These are phyloP conservation scores for Stipa capillata DNA, from an alignment of 176 grass and related monocot genomes.

Conservation along the genomic window DNA sequence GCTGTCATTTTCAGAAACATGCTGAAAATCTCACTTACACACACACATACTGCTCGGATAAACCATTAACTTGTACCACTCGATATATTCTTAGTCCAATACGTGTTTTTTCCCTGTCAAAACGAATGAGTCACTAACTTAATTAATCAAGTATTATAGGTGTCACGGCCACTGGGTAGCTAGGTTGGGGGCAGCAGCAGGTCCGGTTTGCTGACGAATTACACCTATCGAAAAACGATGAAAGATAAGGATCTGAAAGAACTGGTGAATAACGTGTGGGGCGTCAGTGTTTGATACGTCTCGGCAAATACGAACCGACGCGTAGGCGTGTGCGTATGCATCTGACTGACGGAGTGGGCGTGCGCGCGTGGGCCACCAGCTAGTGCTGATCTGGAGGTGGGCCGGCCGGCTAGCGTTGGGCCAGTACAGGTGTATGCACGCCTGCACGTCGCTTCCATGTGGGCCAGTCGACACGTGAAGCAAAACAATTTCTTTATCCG, in stretches of 20 bases:
- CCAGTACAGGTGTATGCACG: neutral
- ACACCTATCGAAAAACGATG: neutral
- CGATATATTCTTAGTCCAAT: neutral
- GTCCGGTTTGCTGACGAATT: neutral
- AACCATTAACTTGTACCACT: no score
- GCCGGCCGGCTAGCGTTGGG: neutral
- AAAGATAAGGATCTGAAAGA: no score
- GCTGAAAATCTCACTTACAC: neutral
- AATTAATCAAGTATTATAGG: neutral
- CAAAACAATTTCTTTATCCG: no score
- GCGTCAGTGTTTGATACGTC: conserved; percentile 10
- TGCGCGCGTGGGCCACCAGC: no score
- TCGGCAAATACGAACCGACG: no score
- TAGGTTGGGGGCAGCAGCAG: neutral
- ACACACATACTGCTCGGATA: no score
- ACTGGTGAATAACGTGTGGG: neutral
- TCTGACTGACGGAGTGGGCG: no score
- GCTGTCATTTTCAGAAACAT: conserved; percentile 3
- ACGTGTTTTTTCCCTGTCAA: neutral
- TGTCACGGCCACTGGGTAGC: neutral
- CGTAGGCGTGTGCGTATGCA: no score
- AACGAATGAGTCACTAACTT: neutral
- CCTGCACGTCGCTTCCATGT: neutral
- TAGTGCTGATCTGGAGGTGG: neutral
- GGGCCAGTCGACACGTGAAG: no score